phyloP scores from a whole-genome alignment of 1,284 basidiomycete species.

The Porodaedalea pini region DNA sequence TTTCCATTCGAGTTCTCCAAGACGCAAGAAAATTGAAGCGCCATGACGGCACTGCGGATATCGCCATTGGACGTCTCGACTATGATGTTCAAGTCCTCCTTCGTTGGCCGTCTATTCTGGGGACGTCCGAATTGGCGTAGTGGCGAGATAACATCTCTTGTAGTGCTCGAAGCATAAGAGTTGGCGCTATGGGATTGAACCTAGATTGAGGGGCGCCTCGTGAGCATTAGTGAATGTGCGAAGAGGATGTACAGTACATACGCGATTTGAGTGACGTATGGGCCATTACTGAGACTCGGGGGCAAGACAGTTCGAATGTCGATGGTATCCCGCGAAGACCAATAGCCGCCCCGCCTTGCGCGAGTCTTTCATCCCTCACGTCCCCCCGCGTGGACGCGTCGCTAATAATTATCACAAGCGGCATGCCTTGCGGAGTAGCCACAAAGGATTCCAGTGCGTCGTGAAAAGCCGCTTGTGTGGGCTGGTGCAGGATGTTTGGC shows the following conservation, averaged over 20 bases:
- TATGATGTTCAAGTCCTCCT: constrained; percentile 70
- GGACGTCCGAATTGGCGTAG: constrained; percentile 29
- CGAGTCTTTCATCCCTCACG: constrained; percentile 50
- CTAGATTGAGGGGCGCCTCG: no score
- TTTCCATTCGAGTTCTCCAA: constrained; percentile 25
- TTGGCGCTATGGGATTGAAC: constrained; percentile 89
- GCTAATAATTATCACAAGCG: constrained; percentile 82
- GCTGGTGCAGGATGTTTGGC: constrained; percentile 80
- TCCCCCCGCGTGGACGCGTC: constrained; percentile 78
- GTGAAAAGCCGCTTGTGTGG: constrained; percentile 78
- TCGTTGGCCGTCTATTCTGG: constrained; percentile 39
- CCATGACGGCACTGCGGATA: constrained; percentile 89
- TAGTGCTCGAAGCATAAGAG: constrained; percentile 79
- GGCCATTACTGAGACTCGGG: constrained; percentile 53
- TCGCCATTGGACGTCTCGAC: constrained; percentile 84
- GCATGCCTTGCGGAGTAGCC: constrained; percentile 41
- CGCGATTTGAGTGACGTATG: constrained; percentile 73
- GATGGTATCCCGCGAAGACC: constrained; percentile 49
- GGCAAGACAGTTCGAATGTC: constrained; percentile 70
- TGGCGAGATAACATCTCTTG: constrained; percentile 56
- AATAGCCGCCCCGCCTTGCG: constrained; percentile 39
- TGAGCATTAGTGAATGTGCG: constrained; percentile 10
- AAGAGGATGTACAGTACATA: constrained; percentile 35
- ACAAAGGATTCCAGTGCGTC: constrained; percentile 60
- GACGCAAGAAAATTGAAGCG: constrained; percentile 77